These are phyloP conservation scores for Claviceps sp. DNA, from an alignment of 2,329 filamentous ascomycete species.

Conservation along the genomic window DNA sequence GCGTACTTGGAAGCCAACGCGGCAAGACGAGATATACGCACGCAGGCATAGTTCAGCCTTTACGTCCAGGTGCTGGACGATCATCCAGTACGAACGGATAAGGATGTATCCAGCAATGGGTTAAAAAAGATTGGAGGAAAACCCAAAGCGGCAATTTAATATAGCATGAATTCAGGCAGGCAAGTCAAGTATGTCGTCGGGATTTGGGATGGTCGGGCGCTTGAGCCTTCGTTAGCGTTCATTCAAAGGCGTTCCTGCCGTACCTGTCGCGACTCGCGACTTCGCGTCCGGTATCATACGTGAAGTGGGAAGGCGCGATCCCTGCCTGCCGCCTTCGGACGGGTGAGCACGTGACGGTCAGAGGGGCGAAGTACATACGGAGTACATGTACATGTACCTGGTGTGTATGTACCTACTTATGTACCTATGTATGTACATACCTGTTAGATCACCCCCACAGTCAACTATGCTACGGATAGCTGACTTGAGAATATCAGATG, in stretches of 20 bases:
- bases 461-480: too few species aligned
- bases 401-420: too few species aligned
- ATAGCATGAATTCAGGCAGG: not conserved
- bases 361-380: not conserved
- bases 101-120: not conserved
- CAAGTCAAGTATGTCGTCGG: not conserved
- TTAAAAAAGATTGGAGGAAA: too few species aligned
- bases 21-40: constrained; percentile 15
- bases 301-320: constrained; percentile 3
- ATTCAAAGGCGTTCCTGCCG: not conserved
- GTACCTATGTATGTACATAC: too few species aligned
- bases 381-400: too few species aligned
- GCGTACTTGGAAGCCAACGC: constrained; percentile 3
- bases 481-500: too few species aligned
- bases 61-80: not conserved
- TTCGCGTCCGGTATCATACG: not conserved
- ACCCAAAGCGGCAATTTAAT: not conserved
- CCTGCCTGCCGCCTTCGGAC: not conserved
- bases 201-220: not conserved
- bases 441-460: too few species aligned
- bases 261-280: not conserved
- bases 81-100: not conserved
- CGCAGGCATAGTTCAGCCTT: constrained; percentile 27
- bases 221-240: not conserved
- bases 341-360: constrained; percentile 8